Conservation (phyloP, 2,329 filamentous ascomycete species). For the Fusarium pseudoanthophilum region DNA sequence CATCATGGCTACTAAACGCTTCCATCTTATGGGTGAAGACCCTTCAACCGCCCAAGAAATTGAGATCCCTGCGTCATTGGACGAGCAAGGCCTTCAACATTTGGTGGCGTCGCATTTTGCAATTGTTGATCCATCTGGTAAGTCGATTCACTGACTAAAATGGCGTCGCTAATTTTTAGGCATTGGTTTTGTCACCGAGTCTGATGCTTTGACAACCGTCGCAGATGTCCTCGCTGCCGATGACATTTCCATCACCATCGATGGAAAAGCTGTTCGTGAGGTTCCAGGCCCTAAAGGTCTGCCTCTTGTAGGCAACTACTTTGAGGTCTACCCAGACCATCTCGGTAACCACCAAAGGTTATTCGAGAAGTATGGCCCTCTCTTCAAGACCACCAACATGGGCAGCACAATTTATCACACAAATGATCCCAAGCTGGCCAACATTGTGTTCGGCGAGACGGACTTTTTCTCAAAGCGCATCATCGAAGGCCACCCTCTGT, state of each 20-base stretch:
- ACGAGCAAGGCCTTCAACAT: slow-evolving; percentile 53
- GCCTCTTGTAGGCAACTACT: slow-evolving; percentile 63
- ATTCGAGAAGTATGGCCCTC: slow-evolving; percentile 62
- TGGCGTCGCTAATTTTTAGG: slow-evolving; percentile 41
- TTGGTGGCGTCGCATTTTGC: slow-evolving; percentile 56
- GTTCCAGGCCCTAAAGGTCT: slow-evolving; percentile 62
- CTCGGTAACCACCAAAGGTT: slow-evolving; percentile 66
- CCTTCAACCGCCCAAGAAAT: slow-evolving; percentile 51
- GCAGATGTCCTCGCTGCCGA: slow-evolving; percentile 50
- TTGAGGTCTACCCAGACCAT: slow-evolving; percentile 67
- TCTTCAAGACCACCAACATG: slow-evolving; percentile 64
- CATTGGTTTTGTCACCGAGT: slow-evolving; percentile 51
- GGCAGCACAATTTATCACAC: slow-evolving; percentile 62
- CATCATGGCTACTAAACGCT: slow-evolving; percentile 52
- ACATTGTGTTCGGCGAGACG: slow-evolving; percentile 59
- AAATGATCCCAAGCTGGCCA: slow-evolving; percentile 59
- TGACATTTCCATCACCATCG: slow-evolving; percentile 57
- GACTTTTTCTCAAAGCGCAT: slow-evolving; percentile 66
- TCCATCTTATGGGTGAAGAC: slow-evolving; percentile 56
- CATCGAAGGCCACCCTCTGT: slow-evolving; percentile 60
- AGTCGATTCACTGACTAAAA: not conserved
- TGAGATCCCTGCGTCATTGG: slow-evolving; percentile 49
- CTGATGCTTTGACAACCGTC: slow-evolving; percentile 46
- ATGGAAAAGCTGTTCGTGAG: slow-evolving; percentile 59
- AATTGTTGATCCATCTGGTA: slow-evolving; percentile 56